phyloP scores from a whole-genome alignment of 441 rosid genomes.

The Daphne laureola region DNA sequence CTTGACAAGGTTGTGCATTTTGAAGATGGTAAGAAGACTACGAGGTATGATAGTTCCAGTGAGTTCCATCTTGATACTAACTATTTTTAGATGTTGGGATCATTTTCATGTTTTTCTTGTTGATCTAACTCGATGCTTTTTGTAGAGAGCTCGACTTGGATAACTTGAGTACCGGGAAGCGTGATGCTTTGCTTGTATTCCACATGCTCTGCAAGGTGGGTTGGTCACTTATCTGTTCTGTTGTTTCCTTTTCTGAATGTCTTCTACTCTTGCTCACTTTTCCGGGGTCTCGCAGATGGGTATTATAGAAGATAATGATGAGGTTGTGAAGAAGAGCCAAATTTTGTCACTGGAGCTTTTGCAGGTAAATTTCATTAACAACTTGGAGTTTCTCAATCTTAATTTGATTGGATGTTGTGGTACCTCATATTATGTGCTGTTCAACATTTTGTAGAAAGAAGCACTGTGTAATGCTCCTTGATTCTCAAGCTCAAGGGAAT shows the following conservation, averaged over 20 bases:
- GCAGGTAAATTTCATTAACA: conserved; percentile 52
- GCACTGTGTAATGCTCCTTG: too few species aligned
- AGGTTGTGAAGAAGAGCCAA: conserved; percentile 84
- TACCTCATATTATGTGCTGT: too few species aligned
- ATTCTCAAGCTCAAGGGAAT: too few species aligned
- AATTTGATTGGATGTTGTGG: too few species aligned
- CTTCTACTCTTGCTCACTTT: too few species aligned
- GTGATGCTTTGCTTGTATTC: conserved; percentile 91
- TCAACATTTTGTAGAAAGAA: too few species aligned
- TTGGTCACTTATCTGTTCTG: too few species aligned
- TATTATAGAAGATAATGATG: conserved; percentile 97
- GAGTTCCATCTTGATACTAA: conserved; percentile 8
- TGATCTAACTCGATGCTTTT: conserved; percentile 15
- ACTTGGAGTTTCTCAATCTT: not conserved
- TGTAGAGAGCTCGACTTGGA: conserved; percentile 88
- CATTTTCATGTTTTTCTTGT: conserved; percentile 10
- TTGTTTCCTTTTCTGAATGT: too few species aligned
- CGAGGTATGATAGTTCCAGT: conserved; percentile 41
- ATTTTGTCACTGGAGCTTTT: conserved; percentile 96
- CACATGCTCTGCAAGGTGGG: conserved; percentile 47
- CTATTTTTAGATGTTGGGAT: conserved; percentile 10
- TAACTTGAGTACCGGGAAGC: conserved; percentile 89
- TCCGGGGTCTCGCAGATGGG: conserved; percentile 57
- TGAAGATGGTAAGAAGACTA: conserved; percentile 95
- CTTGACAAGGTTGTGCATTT: conserved; percentile 95